Evolutionary conservation across 2,329 filamentous ascomycete genomes (phyloP).

Genomic region (Amauroascus verrucosus): DNA sequence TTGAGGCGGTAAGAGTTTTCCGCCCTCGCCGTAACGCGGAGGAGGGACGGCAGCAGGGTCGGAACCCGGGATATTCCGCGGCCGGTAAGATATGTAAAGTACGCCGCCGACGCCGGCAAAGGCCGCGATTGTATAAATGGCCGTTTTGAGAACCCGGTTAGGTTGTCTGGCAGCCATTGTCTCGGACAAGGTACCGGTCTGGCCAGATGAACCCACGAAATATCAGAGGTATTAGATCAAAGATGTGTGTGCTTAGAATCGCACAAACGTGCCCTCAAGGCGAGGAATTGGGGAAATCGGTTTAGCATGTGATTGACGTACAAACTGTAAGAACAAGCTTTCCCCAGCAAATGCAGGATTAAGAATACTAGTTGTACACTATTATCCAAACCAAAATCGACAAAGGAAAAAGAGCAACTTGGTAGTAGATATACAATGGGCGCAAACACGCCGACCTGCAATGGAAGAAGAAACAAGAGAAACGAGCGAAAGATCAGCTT

Average conservation of each 20-base stretch:
- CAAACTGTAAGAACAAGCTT: not conserved
- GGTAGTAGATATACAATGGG: too few relatives aligned
- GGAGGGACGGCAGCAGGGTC: conserved; percentile 53
- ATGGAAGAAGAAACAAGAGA: not conserved
- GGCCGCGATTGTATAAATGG: conserved; percentile 50
- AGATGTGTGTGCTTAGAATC: not conserved
- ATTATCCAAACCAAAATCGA: not conserved
- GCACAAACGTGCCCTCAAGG: not conserved
- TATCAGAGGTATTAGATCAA: not conserved
- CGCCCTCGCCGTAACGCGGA: conserved; percentile 51
- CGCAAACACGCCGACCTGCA: not conserved
- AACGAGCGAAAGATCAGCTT: not conserved
- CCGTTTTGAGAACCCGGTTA: conserved; percentile 45
- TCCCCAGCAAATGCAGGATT: too few relatives aligned
- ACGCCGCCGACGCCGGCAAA: conserved; percentile 45
- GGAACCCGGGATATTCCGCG: conserved; percentile 53
- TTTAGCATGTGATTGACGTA: not conserved
- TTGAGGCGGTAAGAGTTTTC: conserved; percentile 45
- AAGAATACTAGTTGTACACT: not conserved
- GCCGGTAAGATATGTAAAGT: conserved; percentile 53
- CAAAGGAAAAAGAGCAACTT: not conserved
- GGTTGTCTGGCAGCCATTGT: conserved; percentile 34
- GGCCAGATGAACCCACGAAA: not conserved
- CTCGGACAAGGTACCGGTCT: not conserved
- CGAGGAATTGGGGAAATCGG: not conserved